These are phyloP conservation scores for Ustilago tritici DNA, from an alignment of 1,284 basidiomycete species.

Conservation along the genomic window DNA sequence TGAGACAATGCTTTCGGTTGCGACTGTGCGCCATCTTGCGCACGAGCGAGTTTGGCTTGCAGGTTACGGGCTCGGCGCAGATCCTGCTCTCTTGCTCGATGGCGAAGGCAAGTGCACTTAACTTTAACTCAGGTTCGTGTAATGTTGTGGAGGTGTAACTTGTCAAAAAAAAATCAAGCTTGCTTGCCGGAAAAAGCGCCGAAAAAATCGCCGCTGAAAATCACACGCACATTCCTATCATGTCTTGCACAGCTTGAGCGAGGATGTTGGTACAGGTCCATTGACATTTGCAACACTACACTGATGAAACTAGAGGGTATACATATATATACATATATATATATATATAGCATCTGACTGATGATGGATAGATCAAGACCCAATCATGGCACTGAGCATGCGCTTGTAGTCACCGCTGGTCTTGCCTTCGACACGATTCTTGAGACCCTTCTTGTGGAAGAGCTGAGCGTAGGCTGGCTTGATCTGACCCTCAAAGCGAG, in stretches of 20 bases:
- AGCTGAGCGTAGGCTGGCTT: conserved; percentile 65
- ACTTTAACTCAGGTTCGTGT: background rate
- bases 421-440: conserved; percentile 60
- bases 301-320: conserved; percentile 17
- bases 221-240: background rate
- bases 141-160: conserved; percentile 23
- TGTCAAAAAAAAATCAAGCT: background rate
- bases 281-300: conserved; percentile 2
- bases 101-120: background rate
- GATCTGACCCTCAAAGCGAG: conserved; percentile 59
- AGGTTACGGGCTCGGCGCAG: conserved; percentile 37
- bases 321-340: conserved; percentile 19
- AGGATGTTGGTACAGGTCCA: background rate
- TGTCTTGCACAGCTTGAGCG: background rate
- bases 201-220: conserved; percentile 2
- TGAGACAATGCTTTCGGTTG: background rate
- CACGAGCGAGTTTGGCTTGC: conserved; percentile 28
- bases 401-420: conserved; percentile 63
- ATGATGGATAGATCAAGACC: conserved; percentile 24
- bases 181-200: conserved; percentile 2
- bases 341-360: background rate
- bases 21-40: conserved; percentile 10
- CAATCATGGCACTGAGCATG: conserved; percentile 56
- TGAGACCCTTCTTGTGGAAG: conserved; percentile 61
- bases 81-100: conserved; percentile 31